Evolutionary conservation across 139 green algal genomes (phyloP), one percentile per base, ranked within the genome.

Genomic region (Nannochloris sp.): DNA sequence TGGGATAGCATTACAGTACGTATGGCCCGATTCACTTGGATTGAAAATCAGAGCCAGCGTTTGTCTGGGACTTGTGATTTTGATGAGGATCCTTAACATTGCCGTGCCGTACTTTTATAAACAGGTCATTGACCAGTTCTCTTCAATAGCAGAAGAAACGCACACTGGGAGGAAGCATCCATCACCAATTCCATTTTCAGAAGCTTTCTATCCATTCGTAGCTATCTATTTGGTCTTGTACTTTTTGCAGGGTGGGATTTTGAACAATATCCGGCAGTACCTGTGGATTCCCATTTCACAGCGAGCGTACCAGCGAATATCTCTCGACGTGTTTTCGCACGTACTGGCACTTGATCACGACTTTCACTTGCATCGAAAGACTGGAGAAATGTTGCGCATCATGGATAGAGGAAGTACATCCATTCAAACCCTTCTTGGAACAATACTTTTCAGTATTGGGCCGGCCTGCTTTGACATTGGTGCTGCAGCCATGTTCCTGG

Each of bases 351-450:
- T 96, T 60, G 84, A 90, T 70, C 74, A 92, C n/a, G 68, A 75
- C n/a, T 96, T 88, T 68, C 89, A 96, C 73, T 79, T 96, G 55
- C 73, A 76, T 29, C 68, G 84, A 33, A 91, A 91, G 73, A 96
- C 87, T 1, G 87, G 85, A 17, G 76, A 86, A 64, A 70, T 95
- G 55, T 87, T 89, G 75, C 77, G 87, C 31, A 84, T 93, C 45
- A 76, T 95, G 50, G 84, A 93, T 69, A 69, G 87, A 5, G 87
- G 87, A 37, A 87, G 77, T 13, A 61, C 69, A 29, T 78, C 71
- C 17, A 83, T 89, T 51, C 82, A 90, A 56, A 85, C 80, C 59
- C 71, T 94, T 37, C 82, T 94, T 33, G 79, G 69, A 30, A 91
- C 83, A 17, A 78, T 95, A 12, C 43, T 93, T 8, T 95, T 95